Evolutionary conservation across 495 filamentous ascomycete genomes (phyloP).

Genomic region (Penicillium herquei): DNA sequence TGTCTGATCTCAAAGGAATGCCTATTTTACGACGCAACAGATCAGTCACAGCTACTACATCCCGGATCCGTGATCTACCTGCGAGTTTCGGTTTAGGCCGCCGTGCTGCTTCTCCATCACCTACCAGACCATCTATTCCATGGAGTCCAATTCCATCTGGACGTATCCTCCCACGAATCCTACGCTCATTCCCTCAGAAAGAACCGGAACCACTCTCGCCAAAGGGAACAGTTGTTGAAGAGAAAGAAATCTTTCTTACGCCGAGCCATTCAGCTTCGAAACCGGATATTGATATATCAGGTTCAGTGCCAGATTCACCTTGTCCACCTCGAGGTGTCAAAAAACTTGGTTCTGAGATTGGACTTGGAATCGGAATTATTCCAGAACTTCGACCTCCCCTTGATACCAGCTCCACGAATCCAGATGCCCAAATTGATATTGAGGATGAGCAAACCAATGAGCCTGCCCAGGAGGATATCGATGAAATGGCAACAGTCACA

Average conservation of each 20-base stretch:
- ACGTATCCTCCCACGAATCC: neutral
- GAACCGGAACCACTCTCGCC: neutral
- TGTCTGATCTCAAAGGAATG: slow-evolving; percentile 11
- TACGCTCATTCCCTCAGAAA: neutral
- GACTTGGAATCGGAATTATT: too few species aligned
- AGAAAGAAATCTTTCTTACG: neutral
- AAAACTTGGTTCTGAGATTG: too few species aligned
- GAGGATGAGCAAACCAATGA: too few species aligned
- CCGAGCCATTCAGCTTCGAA: too few species aligned
- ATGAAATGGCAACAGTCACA: slow-evolving; percentile 19
- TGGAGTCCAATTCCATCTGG: neutral
- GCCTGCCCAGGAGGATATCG: neutral
- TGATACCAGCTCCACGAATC: too few species aligned
- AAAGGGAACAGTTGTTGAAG: neutral
- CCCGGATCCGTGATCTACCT: slow-evolving; percentile 7
- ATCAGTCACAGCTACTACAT: neutral
- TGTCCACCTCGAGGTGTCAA: too few species aligned
- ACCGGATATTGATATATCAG: too few species aligned
- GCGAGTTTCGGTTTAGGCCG: neutral
- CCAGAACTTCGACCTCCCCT: too few species aligned
- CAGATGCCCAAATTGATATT: too few species aligned
- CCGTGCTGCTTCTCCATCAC: slow-evolving; percentile 11
- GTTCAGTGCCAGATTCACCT: neutral
- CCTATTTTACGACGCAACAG: slow-evolving; percentile 4
- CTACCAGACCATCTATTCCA: slow-evolving; percentile 1